Evolutionary conservation across 2,329 filamentous ascomycete species (phyloP).

Genomic region (Nannizzia gypsea): DNA sequence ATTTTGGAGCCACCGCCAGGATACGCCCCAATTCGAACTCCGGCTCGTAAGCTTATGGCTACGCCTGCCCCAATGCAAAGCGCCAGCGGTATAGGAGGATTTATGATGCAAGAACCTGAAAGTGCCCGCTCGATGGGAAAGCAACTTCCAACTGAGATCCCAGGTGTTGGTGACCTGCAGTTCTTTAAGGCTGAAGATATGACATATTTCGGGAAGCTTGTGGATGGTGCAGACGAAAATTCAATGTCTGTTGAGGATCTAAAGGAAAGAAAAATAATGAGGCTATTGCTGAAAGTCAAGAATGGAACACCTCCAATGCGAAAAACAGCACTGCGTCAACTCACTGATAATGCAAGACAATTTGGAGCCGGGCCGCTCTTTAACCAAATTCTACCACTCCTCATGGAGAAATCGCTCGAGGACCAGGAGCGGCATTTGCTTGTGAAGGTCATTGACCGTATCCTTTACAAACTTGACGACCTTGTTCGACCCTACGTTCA

Average conservation of each 20-base stretch:
- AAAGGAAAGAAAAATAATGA: conserved; percentile 98
- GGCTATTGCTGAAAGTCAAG: conserved; percentile 92
- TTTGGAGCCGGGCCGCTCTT: conserved; percentile 92
- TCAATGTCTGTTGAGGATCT: conserved; percentile 84
- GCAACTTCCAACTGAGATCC: conserved; percentile 82
- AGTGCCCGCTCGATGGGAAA: conserved; percentile 72
- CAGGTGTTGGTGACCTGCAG: conserved; percentile 86
- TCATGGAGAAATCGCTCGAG: conserved; percentile 97
- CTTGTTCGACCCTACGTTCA: conserved; percentile 92
- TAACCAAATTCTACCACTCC: conserved; percentile 88
- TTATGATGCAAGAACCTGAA: conserved; percentile 95
- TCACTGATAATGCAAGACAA: conserved; percentile 92
- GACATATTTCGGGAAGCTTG: conserved; percentile 95
- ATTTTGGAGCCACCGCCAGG: conserved; percentile 81
- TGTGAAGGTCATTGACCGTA: conserved; percentile 97
- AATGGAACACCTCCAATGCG: conserved; percentile 97
- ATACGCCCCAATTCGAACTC: conserved; percentile 71
- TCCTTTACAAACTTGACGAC: conserved; percentile 96
- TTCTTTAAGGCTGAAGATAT: conserved; percentile 99
- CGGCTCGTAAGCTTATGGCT: conserved; percentile 61
- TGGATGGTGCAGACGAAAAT: conserved; percentile 87
- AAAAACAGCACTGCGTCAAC: conserved; percentile 91
- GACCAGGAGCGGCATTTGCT: conserved; percentile 96
- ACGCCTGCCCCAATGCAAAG: conserved; percentile 54
- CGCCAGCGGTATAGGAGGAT: conserved; percentile 58